These are phyloP conservation scores for Blastobotrys petasosporus DNA, from an alignment of 1,139 yeast genomes.

Conservation along the genomic window DNA sequence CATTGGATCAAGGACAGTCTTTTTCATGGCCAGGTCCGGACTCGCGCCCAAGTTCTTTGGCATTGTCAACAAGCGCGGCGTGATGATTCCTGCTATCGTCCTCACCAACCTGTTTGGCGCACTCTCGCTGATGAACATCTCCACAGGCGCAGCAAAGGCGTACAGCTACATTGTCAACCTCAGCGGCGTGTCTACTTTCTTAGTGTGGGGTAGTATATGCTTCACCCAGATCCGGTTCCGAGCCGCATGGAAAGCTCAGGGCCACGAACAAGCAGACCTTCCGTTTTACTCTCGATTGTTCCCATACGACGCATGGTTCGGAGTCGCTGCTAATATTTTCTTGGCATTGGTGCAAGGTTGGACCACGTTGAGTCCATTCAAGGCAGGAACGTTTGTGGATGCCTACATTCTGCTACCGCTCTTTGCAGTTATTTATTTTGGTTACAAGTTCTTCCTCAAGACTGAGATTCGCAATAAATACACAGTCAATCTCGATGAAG, in stretches of 20 bases:
- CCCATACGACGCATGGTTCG: slow-evolving; percentile 50
- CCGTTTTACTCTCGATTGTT: slow-evolving; percentile 50
- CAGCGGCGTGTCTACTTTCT: slow-evolving; percentile 52
- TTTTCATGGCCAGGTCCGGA: slow-evolving; percentile 54
- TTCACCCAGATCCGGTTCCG: slow-evolving; percentile 48
- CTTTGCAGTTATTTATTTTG: slow-evolving; percentile 41
- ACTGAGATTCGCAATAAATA: slow-evolving; percentile 41
- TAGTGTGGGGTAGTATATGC: slow-evolving; percentile 49
- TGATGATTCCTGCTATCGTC: slow-evolving; percentile 51
- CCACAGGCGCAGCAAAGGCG: slow-evolving; percentile 59
- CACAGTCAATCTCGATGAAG: slow-evolving; percentile 44
- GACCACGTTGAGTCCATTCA: slow-evolving; percentile 56
- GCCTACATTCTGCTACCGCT: slow-evolving; percentile 60
- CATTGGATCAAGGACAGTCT: slow-evolving; percentile 52
- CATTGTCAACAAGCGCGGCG: slow-evolving; percentile 53
- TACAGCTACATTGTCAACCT: slow-evolving; percentile 82
- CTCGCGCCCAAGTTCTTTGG: slow-evolving; percentile 56
- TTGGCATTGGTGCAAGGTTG: slow-evolving; percentile 64
- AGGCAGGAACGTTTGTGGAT: slow-evolving; percentile 56
- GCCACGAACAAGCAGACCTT: slow-evolving; percentile 42
- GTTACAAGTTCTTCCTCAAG: slow-evolving; percentile 38
- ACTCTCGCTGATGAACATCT: slow-evolving; percentile 61
- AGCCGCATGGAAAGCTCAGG: slow-evolving; percentile 45
- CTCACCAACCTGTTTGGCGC: slow-evolving; percentile 39
- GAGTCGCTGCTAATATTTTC: slow-evolving; percentile 46